A percentile compares a stretch with the other conserved stretches of the same genome.
Conservation (phyloP, 1,284 basidiomycete genomes). For the Farysia itapuensis region DNA sequence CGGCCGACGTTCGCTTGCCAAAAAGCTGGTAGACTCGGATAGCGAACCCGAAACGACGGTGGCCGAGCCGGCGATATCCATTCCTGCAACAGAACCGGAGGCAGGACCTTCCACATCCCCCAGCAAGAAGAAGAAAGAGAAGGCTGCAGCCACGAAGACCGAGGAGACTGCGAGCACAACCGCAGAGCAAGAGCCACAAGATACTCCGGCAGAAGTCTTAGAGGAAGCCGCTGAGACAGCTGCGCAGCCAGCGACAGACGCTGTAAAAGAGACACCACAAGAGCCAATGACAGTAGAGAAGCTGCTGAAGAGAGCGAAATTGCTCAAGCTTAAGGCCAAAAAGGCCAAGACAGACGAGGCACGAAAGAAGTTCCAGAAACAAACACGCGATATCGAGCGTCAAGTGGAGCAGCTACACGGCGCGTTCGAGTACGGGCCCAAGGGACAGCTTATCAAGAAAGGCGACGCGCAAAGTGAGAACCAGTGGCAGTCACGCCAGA, state of each 20-base stretch:
- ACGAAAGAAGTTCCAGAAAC: conserved; percentile 15
- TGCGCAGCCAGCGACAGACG: neutral
- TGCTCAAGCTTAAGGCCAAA: conserved; percentile 54
- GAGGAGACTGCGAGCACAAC: neutral
- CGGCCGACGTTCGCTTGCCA: conserved; percentile 35
- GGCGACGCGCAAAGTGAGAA: conserved; percentile 27
- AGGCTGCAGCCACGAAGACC: neutral
- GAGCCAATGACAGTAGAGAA: conserved; percentile 30
- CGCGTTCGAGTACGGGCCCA: conserved; percentile 34
- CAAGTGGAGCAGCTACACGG: conserved; percentile 46
- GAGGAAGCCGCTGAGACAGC: neutral
- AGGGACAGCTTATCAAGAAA: conserved; percentile 27
- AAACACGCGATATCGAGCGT: conserved; percentile 56
- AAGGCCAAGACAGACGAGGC: conserved; percentile 50
- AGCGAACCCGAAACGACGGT: conserved; percentile 14
- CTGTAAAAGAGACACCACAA: neutral
- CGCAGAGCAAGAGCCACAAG: neutral
- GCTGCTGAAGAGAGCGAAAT: conserved; percentile 53
- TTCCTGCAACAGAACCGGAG: too few species aligned
- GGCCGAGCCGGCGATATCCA: too few species aligned
- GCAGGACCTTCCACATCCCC: conserved; percentile 1
- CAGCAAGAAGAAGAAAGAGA: neutral
- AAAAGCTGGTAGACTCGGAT: conserved; percentile 19
- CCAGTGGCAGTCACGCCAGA: conserved; percentile 28
- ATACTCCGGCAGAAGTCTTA: neutral